These are phyloP conservation scores for Medicago arabica DNA, from an alignment of 306 rosid species.

Conservation along the genomic window DNA sequence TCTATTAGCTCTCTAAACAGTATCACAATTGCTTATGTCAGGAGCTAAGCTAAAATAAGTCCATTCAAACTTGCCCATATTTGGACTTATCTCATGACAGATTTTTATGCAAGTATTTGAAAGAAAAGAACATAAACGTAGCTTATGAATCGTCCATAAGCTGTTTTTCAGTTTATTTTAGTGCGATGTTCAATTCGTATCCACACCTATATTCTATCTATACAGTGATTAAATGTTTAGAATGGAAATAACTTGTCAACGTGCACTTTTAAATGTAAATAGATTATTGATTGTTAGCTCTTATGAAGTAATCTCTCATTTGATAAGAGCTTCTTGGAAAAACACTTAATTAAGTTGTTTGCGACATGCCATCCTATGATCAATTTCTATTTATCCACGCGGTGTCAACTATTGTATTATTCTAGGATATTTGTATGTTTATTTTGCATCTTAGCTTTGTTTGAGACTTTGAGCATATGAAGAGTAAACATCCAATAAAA, in stretches of 20 bases:
- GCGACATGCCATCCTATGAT: background rate
- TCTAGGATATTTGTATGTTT: background rate
- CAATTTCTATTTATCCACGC: background rate
- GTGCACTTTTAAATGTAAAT: background rate
- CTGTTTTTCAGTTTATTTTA: background rate
- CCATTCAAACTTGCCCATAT: too few species aligned
- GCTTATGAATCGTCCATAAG: background rate
- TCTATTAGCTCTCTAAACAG: too few species aligned
- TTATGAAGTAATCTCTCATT: background rate
- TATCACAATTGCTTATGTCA: too few species aligned
- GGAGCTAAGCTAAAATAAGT: too few species aligned
- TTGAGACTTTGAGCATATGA: slow-evolving; percentile 31
- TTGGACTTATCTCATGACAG: background rate
- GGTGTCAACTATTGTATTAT: background rate
- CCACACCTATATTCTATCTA: background rate
- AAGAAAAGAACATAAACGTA: background rate
- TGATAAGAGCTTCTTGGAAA: background rate
- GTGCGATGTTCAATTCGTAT: background rate
- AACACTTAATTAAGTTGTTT: background rate
- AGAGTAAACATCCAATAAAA: slow-evolving; percentile 26
- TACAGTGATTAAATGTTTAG: background rate
- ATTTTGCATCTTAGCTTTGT: slow-evolving; percentile 28
- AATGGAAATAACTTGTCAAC: background rate
- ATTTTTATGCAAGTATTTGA: background rate
- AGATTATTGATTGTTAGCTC: background rate